These are phyloP conservation scores for Flagelloscypha sp. DNA, from an alignment of 768 basidiomycete species.

Conservation along the genomic window DNA sequence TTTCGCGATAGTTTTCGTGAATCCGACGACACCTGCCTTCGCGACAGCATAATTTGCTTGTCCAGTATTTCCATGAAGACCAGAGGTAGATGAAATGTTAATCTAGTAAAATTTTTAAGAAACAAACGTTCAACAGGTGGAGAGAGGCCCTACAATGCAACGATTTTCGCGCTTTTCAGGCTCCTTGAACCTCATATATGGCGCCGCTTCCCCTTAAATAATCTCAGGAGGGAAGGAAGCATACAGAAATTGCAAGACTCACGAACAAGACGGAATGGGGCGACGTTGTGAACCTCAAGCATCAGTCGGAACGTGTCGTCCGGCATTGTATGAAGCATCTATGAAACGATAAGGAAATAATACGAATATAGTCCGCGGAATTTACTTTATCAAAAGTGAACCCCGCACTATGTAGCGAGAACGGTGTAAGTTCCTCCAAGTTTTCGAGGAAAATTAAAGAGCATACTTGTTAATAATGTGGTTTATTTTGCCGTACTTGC, in stretches of 20 bases:
- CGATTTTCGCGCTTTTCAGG: constrained; percentile 54
- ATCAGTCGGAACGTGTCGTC: constrained; percentile 80
- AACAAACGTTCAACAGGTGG: too few relatives aligned
- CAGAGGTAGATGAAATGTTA: constrained; percentile 77
- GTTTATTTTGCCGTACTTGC: constrained; percentile 78
- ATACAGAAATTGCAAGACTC: too few relatives aligned
- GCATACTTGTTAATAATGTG: constrained; percentile 78
- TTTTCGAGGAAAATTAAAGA: constrained; percentile 8
- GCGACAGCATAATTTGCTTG: constrained; percentile 79
- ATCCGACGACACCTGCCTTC: constrained; percentile 68
- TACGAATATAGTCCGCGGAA: too few relatives aligned
- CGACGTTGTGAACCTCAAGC: constrained; percentile 76
- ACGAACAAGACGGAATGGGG: constrained; percentile 78
- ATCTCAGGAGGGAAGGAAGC: too few relatives aligned
- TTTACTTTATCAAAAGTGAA: constrained; percentile 82
- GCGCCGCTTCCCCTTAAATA: too few relatives aligned
- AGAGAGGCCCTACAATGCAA: too few relatives aligned
- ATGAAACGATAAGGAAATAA: too few relatives aligned
- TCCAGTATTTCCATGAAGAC: constrained; percentile 81
- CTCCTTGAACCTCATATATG: constrained; percentile 79
- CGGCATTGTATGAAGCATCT: constrained; percentile 81
- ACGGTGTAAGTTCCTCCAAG: not conserved
- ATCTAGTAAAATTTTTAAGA: too few relatives aligned
- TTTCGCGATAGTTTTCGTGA: constrained; percentile 82
- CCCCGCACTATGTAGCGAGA: constrained; percentile 36